phyloP scores from a whole-genome alignment of 768 basidiomycete genomes.

The Rhodosporidiobolus odoratus region DNA sequence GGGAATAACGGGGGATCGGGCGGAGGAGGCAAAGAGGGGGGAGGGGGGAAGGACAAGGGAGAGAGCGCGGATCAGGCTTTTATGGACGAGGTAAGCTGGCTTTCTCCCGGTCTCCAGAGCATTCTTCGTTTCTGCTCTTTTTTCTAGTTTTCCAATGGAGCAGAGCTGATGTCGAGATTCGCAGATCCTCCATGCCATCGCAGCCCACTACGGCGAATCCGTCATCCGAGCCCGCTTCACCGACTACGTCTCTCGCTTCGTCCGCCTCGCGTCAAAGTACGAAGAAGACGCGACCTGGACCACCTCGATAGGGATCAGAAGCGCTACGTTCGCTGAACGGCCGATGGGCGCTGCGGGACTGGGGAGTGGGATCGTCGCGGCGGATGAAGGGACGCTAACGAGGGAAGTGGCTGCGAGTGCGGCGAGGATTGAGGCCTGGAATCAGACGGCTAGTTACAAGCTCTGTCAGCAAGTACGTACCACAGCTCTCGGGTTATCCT shows the following conservation, averaged over 20 bases:
- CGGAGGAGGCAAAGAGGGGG: constrained; percentile 26
- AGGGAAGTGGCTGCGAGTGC: constrained; percentile 72
- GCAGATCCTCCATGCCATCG: constrained; percentile 77
- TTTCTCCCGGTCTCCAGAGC: constrained; percentile 48
- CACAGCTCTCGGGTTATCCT: constrained; percentile 2
- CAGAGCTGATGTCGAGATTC: background rate
- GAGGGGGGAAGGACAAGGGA: constrained; percentile 49
- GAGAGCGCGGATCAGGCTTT: constrained; percentile 71
- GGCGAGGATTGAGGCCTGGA: constrained; percentile 88
- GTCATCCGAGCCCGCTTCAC: constrained; percentile 81
- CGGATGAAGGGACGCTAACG: constrained; percentile 59
- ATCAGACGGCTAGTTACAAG: constrained; percentile 71
- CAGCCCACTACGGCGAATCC: constrained; percentile 85
- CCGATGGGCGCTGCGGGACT: constrained; percentile 48
- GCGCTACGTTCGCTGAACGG: constrained; percentile 49
- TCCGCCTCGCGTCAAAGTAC: constrained; percentile 80
- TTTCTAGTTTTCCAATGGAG: background rate
- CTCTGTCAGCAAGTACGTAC: constrained; percentile 62
- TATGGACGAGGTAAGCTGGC: constrained; percentile 93
- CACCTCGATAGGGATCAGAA: constrained; percentile 70
- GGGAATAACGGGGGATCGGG: constrained; percentile 50
- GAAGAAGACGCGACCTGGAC: constrained; percentile 72
- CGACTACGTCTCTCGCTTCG: constrained; percentile 81
- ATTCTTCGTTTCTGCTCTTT: background rate
- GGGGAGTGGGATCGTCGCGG: constrained; percentile 75